Conservation (phyloP, 805 yeast genomes). For the Yarrowia bubula region DNA sequence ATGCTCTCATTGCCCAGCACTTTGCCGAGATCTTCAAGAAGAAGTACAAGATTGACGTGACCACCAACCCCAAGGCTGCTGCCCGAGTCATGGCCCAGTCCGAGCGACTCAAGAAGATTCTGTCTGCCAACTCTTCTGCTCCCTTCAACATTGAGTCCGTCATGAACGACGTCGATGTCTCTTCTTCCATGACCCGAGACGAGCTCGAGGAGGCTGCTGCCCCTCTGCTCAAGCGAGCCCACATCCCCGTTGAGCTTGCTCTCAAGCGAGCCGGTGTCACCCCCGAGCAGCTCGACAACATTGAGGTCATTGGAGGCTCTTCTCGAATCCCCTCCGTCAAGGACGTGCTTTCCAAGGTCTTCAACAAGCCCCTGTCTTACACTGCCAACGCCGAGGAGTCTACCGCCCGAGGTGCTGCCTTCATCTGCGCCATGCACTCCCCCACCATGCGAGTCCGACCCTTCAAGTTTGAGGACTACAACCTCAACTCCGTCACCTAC, state of each 20-base stretch:
- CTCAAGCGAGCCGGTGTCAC: slow-evolving; percentile 73
- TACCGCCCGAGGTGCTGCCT: slow-evolving; percentile 98
- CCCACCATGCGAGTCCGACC: slow-evolving; percentile 99
- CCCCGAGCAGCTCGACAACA: slow-evolving; percentile 74
- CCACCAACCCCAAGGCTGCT: slow-evolving; percentile 90
- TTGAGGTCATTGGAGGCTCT: slow-evolving; percentile 97
- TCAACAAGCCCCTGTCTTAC: slow-evolving; percentile 83
- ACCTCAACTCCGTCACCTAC: slow-evolving; percentile 89
- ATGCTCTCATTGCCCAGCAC: slow-evolving; percentile 88
- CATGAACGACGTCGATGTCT: slow-evolving; percentile 95
- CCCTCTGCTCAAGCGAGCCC: slow-evolving; percentile 75
- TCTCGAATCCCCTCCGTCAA: slow-evolving; percentile 95
- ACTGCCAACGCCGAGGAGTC: slow-evolving; percentile 99
- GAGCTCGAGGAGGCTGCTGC: slow-evolving; percentile 86
- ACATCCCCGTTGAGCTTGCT: slow-evolving; percentile 77
- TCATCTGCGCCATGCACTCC: slow-evolving; percentile 97
- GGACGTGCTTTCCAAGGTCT: slow-evolving; percentile 71
- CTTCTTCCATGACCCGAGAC: slow-evolving; percentile 83
- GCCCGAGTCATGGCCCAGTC: slow-evolving; percentile 88
- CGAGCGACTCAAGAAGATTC: slow-evolving; percentile 90
- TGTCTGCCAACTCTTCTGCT: slow-evolving; percentile 92
- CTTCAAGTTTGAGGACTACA: slow-evolving; percentile 94
- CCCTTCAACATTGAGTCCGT: slow-evolving; percentile 94
- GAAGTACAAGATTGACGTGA: slow-evolving; percentile 91
- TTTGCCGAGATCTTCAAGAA: slow-evolving; percentile 88